Evolutionary conservation across 345 rosid species (phyloP).

Genomic region (Eutrema japonicum): DNA sequence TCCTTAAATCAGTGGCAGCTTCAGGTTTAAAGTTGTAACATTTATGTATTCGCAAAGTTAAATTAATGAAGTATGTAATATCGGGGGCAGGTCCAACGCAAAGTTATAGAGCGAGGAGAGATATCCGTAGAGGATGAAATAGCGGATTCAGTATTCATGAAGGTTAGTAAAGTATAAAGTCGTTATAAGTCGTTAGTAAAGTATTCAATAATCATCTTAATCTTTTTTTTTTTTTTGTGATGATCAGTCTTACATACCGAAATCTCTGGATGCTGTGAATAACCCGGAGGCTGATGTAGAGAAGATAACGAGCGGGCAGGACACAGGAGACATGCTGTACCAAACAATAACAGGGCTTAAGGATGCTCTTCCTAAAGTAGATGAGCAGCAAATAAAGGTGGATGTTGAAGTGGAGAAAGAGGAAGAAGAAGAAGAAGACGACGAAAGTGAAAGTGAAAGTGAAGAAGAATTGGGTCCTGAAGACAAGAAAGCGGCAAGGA

Average conservation of each 20-base stretch:
- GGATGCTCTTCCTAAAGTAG: slow-evolving; percentile 60
- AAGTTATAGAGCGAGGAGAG: slow-evolving; percentile 68
- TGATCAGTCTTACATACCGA: slow-evolving; percentile 79
- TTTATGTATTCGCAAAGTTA: background rate
- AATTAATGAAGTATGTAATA: background rate
- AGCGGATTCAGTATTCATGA: slow-evolving; percentile 86
- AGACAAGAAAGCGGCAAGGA: slow-evolving; percentile 83
- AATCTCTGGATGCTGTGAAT: slow-evolving; percentile 77
- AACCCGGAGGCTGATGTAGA: slow-evolving; percentile 77
- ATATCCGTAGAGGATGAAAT: slow-evolving; percentile 84
- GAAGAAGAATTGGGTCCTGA: slow-evolving; percentile 49
- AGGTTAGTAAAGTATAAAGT: slow-evolving; percentile 58
- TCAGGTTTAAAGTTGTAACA: background rate
- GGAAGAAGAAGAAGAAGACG: slow-evolving; percentile 49
- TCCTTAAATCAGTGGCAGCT: slow-evolving; percentile 2
- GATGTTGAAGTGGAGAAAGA: slow-evolving; percentile 33
- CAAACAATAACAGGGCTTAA: slow-evolving; percentile 85
- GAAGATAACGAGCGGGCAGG: slow-evolving; percentile 73
- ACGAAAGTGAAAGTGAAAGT: slow-evolving; percentile 45
- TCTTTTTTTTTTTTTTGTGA: slow-evolving; percentile 9
- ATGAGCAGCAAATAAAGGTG: slow-evolving; percentile 36
- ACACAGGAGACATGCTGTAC: slow-evolving; percentile 75
- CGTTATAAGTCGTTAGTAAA: too few relatives aligned
- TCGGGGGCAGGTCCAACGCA: slow-evolving; percentile 68
- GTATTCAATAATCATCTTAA: background rate